These are phyloP conservation scores for Plasmodium fragile DNA, from an alignment of 169 alveolate species.

Conservation along the genomic window DNA sequence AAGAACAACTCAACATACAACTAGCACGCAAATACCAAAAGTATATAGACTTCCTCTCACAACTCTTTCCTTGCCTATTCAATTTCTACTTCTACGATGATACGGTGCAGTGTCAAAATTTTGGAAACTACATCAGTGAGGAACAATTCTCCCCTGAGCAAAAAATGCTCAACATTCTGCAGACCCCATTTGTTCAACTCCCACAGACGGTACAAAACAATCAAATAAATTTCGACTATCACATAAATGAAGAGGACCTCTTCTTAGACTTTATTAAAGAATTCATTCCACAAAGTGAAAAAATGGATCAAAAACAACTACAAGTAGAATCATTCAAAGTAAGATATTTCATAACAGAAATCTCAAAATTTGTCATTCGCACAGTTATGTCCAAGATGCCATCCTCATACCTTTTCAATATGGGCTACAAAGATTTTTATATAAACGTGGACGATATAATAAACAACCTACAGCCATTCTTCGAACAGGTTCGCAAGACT, in stretches of 20 bases:
- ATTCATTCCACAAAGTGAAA: background rate
- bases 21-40: background rate
- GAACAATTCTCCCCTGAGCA: slow-evolving; percentile 12
- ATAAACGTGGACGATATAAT: slow-evolving; percentile 15
- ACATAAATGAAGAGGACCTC: background rate
- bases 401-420: background rate
- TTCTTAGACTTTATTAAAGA: slow-evolving; percentile 21
- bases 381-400: slow-evolving; percentile 27
- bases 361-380: slow-evolving; percentile 20
- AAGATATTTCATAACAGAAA: slow-evolving; percentile 27
- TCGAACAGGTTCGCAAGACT: background rate
- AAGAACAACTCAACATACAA: background rate
- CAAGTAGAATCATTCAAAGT: slow-evolving; percentile 10
- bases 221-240: background rate
- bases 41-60: background rate
- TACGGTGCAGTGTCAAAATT: background rate
- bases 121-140: slow-evolving; percentile 18
- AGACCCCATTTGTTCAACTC: slow-evolving; percentile 19
- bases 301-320: background rate
- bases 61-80: slow-evolving; percentile 19
- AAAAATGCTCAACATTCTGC: slow-evolving; percentile 12
- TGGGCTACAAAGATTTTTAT: background rate
- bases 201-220: background rate
- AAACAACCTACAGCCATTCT: background rate
- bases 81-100: slow-evolving; percentile 28